These are phyloP conservation scores for Gossypium davidsonii DNA, from an alignment of 441 rosid species.

Conservation along the genomic window DNA sequence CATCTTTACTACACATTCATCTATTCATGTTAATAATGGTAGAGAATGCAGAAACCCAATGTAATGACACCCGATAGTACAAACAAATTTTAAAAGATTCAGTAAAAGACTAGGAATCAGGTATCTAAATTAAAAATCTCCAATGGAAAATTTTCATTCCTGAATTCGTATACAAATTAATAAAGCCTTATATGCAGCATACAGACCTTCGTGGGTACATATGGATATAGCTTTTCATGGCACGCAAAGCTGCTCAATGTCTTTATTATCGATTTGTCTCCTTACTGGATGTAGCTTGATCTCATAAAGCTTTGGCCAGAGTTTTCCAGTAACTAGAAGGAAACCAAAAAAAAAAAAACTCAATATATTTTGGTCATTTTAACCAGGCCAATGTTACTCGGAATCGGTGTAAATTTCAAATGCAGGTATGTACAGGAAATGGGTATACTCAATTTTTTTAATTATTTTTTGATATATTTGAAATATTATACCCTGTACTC, in stretches of 20 bases:
- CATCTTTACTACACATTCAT: not conserved
- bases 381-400: not conserved
- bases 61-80: not conserved
- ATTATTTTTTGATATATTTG: not conserved
- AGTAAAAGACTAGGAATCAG: not conserved
- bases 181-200: not conserved
- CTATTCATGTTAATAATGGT: not conserved
- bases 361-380: not conserved
- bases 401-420: not conserved
- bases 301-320: constrained; percentile 85
- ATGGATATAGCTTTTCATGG: constrained; percentile 14
- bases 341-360: not conserved
- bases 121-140: not conserved
- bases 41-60: not conserved
- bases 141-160: not conserved
- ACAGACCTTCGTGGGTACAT: not conserved
- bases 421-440: not conserved
- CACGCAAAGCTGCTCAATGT: constrained; percentile 50
- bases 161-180: not conserved
- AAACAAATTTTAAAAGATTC: not conserved
- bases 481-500: not conserved
- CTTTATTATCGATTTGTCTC: constrained; percentile 16
- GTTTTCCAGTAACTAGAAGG: constrained; percentile 83
- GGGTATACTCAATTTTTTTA: no score
- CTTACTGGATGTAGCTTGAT: constrained; percentile 47